Percentiles rank a stretch among this genome's conserved stretches.
Conservation (phyloP, 306 rosid species). For the Prunus persica region DNA sequence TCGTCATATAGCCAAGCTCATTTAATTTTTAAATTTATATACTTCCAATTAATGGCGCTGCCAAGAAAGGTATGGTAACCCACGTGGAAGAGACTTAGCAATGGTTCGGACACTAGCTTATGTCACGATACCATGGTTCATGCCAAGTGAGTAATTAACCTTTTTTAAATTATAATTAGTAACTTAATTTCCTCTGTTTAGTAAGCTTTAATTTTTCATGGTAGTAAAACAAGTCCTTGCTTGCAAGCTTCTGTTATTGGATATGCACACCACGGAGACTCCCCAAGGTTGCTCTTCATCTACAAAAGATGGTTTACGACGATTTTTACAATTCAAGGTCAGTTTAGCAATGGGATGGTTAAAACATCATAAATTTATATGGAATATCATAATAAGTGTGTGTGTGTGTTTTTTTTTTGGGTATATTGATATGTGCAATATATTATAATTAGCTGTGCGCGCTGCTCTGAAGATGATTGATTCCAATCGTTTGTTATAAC, state of each 20-base stretch:
- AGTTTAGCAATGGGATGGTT: neutral
- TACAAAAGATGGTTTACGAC: conserved; percentile 82
- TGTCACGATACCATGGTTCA: conserved; percentile 66
- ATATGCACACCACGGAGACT: conserved; percentile 69
- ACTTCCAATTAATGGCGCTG: conserved; percentile 42
- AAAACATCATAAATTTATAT: neutral
- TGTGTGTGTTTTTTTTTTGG: too few species aligned
- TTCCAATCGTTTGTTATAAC: too few species aligned
- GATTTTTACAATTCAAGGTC: conserved; percentile 66
- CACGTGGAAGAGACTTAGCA: conserved; percentile 77
- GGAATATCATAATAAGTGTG: neutral
- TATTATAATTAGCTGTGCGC: too few species aligned
- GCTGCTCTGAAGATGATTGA: too few species aligned
- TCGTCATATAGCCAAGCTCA: too few species aligned
- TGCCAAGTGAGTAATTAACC: conserved; percentile 55
- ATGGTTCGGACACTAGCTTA: conserved; percentile 70
- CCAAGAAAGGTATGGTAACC: conserved; percentile 60
- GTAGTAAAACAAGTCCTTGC: conserved; percentile 47
- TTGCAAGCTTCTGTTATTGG: conserved; percentile 77
- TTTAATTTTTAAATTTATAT: too few species aligned
- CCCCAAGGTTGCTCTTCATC: conserved; percentile 76
- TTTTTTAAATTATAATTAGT: neutral
- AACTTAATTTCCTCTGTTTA: neutral
- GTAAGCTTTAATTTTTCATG: conserved; percentile 12
- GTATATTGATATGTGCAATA: too few species aligned